Base-by-base conservation (phyloP, 345 rosid species). In the Hibiscus mutabilis region DNA sequence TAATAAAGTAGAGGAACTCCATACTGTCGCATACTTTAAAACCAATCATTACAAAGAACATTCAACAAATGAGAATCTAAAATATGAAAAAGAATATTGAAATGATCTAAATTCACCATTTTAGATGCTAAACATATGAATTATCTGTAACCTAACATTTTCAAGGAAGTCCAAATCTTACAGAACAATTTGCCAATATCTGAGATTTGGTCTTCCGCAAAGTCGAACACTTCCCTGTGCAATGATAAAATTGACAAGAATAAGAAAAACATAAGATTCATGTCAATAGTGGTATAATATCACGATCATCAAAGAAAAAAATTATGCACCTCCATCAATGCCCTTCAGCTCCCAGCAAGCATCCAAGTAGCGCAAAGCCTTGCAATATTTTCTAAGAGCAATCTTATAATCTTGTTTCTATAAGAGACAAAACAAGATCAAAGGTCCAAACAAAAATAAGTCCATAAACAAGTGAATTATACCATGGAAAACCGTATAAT, bases 261-360 rank as follows among this genome's bases (percentile, higher is more conserved):
- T 6, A 55, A 10, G 22, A 22, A 56, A 22, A 9, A 9, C 29
- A 24, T 7, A 9, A 24, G 13, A 21, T 44, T 40, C 37, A 44
- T 13, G 21, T 31, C 14, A 66, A 3, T 19, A 15, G 24, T 25
- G 3, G 19, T 11, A 56, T 56, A 56, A 12, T 6, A 56, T 66
- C 21, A 14, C 2, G 56, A 24, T 46, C 14, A 25, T 66, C 46
- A 46, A 21, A 63, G 42, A 60, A 12, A 73, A 1, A 59, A 42
- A 77, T 15, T 16, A 66, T 46, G 60, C 27, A 89, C 99, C 97
- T 86, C 87, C 91, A 60, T 96, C 98, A 67, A 96, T 96, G 72
- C 85, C 94, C 2, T 92, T 93, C 77, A 91, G 88, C 88, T 92
- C 99, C 99, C 97, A 92, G 85, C 97, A 91, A 61, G 86, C 82